Evolutionary conservation across 768 basidiomycete genomes (phyloP).

Genomic region (Pisolithus tinctorius): DNA sequence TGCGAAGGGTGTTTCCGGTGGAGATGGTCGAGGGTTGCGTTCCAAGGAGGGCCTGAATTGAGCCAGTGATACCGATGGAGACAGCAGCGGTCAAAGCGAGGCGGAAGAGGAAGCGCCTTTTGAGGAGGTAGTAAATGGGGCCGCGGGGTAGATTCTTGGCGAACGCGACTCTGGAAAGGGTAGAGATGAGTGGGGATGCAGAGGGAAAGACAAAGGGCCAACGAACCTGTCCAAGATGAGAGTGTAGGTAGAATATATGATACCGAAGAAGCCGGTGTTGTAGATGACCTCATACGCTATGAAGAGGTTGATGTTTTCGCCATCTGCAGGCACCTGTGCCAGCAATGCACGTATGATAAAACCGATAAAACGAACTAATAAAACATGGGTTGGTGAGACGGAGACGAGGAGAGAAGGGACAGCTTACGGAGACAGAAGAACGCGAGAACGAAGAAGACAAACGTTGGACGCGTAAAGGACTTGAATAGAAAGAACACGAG

Average conservation of each 20-base stretch:
- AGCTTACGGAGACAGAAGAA: constrained; percentile 24
- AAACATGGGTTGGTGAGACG: background rate
- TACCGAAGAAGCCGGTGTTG: constrained; percentile 28
- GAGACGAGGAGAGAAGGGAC: background rate
- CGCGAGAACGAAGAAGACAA: constrained; percentile 13
- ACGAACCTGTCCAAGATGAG: constrained; percentile 27
- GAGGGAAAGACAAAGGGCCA: background rate
- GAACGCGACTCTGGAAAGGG: constrained; percentile 5
- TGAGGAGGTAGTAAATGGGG: constrained; percentile 13
- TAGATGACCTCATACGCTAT: constrained; percentile 28
- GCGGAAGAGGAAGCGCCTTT: constrained; percentile 17
- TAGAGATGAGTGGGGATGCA: background rate
- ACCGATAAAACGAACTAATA: constrained; percentile 12
- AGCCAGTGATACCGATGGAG: constrained; percentile 22
- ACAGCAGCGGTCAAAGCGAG: constrained; percentile 20
- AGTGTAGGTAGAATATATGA: constrained; percentile 23
- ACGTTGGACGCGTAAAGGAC: constrained; percentile 13
- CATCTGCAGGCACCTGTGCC: constrained; percentile 12
- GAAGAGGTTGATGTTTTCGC: constrained; percentile 14
- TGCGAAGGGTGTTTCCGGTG: constrained; percentile 21
- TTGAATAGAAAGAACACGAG: constrained; percentile 10
- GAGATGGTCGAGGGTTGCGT: background rate
- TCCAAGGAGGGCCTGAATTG: constrained; percentile 9
- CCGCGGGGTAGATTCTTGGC: constrained; percentile 12
- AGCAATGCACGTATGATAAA: constrained; percentile 15